Conservation (phyloP, 2,329 filamentous ascomycete genomes). For the Hypomyces perniciosus region DNA sequence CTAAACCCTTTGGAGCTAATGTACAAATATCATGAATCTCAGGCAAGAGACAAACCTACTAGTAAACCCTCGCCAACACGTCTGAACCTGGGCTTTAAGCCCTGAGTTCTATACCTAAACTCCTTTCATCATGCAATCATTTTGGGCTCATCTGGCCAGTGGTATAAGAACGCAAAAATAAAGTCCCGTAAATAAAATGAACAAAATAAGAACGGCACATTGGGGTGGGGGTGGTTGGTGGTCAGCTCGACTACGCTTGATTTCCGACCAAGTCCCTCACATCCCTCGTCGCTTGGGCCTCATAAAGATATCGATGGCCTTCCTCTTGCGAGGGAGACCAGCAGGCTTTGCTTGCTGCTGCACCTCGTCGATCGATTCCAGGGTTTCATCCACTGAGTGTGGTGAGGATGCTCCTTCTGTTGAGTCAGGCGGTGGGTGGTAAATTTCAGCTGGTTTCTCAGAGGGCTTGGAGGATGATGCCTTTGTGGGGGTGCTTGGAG, state of each 20-base stretch:
- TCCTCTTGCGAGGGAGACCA: conserved; percentile 33
- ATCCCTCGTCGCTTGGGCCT: conserved; percentile 35
- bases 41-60: neutral
- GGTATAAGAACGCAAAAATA: conserved; percentile 6
- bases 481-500: neutral
- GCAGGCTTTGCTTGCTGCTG: neutral
- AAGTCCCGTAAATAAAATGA: neutral
- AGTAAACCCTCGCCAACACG: neutral
- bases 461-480: neutral
- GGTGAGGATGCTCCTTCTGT: neutral
- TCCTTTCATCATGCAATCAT: conserved; percentile 6
- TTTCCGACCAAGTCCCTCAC: neutral
- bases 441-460: neutral
- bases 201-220: conserved; percentile 3
- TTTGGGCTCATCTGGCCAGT: neutral
- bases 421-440: neutral
- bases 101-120: conserved; percentile 3
- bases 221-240: neutral
- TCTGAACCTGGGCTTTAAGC: neutral
- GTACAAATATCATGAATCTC: neutral
- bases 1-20: neutral
- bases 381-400: neutral
- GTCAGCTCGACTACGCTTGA: too few relatives aligned
- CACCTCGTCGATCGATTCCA: neutral
- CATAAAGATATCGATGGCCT: conserved; percentile 46